Evolutionary conservation across 2,329 filamentous ascomycete species (phyloP), one percentile per base, ranked within the genome.

Genomic region (Fusarium pseudograminearum): DNA sequence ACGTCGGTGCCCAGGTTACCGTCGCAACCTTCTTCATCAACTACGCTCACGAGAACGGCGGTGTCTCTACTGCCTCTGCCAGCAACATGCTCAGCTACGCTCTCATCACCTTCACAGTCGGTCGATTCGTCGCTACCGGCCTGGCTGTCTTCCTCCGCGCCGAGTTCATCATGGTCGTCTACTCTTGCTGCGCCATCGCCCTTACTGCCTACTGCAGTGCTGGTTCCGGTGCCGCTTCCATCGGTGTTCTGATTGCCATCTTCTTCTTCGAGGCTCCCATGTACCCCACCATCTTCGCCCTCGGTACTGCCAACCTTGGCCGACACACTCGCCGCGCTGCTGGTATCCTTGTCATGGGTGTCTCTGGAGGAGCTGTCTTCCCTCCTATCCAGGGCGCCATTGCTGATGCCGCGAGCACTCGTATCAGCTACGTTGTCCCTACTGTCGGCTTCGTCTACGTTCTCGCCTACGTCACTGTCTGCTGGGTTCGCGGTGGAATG

Each of bases 251-350:
- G 33, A 92, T 88, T 78, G 69, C 92, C 30, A 87, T 90, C 22
- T 84, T 94, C 47, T 93, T 94, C 83, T 94, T 94, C 78, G 91
- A 93, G 80, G 90, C 87, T 8, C 91, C 93, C 75, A 91, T 90
- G 79, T 95, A 94, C 83, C 92, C 92, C 0, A 94, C 91, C 22
- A 93, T 94, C 74, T 89, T 94, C 45, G 91, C 91, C 11, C 84
- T 94, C 10, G 91, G 91, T 20, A 93, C 93, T 80, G 86, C 90
- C 20, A 91, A 91, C 9, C 84, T 94, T 2, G 92, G 92, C 9
- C 87, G 89, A 31, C 90, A 94, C 81, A 92, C 90, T 47, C 93
- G 94, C 82, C 87, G 91, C 55, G 92, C 91, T 4, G 89, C 89
- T 2, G 91, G 91, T n/a, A 91, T 88, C 77, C 88, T 81, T 60